Evolutionary conservation across 371 early-diverging fungal genomes (phyloP).

Genomic region (Fennellomyces sp.): DNA sequence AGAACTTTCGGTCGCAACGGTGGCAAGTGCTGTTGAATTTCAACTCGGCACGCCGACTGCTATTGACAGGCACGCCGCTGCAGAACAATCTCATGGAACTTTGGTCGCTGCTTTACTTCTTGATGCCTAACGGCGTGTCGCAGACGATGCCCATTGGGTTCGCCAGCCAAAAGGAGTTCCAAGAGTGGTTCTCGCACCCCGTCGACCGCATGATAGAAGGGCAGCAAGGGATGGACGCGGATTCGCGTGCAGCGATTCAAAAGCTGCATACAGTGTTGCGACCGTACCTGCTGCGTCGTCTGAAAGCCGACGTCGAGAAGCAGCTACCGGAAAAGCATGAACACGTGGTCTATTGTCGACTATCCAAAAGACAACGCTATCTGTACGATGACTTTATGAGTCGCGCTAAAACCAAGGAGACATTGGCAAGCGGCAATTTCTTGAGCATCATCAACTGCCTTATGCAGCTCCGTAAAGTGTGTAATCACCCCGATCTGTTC

Average conservation of each 20-base stretch:
- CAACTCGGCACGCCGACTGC: constrained; percentile 74
- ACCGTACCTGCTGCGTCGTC: constrained; percentile 88
- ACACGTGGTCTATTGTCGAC: constrained; percentile 76
- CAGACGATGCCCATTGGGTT: constrained; percentile 73
- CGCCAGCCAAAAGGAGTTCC: constrained; percentile 83
- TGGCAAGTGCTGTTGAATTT: constrained; percentile 92
- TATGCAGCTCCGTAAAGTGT: constrained; percentile 97
- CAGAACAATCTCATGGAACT: constrained; percentile 95
- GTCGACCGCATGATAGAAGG: constrained; percentile 79
- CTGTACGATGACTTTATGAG: constrained; percentile 90
- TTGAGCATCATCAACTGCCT: constrained; percentile 88
- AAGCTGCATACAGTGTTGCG: constrained; percentile 78
- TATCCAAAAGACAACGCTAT: constrained; percentile 84
- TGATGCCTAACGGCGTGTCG: constrained; percentile 80
- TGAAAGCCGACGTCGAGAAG: constrained; percentile 86
- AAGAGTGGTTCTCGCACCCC: constrained; percentile 89
- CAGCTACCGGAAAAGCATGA: constrained; percentile 87
- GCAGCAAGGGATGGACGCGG: constrained; percentile 59
- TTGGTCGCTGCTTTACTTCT: constrained; percentile 94
- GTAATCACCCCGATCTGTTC: constrained; percentile 96
- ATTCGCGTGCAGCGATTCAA: constrained; percentile 62
- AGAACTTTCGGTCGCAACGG: constrained; percentile 91
- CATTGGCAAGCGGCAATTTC: constrained; percentile 75
- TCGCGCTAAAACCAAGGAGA: constrained; percentile 79
- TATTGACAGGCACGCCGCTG: constrained; percentile 95